These are phyloP conservation scores for Acanthamoeba castellanii DNA, from an alignment of 208 protist genomes.

Conservation along the genomic window DNA sequence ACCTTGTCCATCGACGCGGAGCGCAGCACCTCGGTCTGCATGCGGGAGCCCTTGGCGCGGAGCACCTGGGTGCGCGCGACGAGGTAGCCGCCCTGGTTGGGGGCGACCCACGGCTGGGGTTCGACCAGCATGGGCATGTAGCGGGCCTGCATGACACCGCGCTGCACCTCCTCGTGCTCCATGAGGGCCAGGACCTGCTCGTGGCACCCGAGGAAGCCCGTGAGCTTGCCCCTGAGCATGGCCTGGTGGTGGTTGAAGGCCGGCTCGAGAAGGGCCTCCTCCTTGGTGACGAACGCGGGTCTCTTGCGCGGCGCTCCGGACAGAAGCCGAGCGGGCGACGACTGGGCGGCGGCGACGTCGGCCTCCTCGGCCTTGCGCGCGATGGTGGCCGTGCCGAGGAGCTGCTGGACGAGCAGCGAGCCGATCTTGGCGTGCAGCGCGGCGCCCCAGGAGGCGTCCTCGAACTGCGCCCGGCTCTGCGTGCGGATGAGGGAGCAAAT, in stretches of 20 bases:
- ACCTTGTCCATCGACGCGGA: conserved; percentile 32
- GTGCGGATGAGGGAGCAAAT: neutral
- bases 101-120: conserved; percentile 49
- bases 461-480: neutral
- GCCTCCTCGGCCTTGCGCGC: neutral
- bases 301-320: neutral
- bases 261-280: conserved; percentile 10
- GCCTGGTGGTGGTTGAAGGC: conserved; percentile 46
- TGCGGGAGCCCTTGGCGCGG: conserved; percentile 46
- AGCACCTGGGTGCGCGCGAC: conserved; percentile 14
- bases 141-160: conserved; percentile 40
- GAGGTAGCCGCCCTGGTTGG: conserved; percentile 65
- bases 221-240: neutral
- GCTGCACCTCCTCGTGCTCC: neutral
- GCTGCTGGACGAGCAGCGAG: neutral
- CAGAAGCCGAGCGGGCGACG: neutral
- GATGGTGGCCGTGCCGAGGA: conserved; percentile 59
- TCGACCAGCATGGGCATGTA: conserved; percentile 77
- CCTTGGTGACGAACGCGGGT: neutral
- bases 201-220: conserved; percentile 16
- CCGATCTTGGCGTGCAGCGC: conserved; percentile 19
- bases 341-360: neutral
- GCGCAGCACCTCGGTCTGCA: conserved; percentile 29
- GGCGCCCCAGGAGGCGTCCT: conserved; percentile 16
- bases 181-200: conserved; percentile 41